phyloP scores from a whole-genome alignment of 1,284 basidiomycete genomes.

The Boletellus deceptivus region DNA sequence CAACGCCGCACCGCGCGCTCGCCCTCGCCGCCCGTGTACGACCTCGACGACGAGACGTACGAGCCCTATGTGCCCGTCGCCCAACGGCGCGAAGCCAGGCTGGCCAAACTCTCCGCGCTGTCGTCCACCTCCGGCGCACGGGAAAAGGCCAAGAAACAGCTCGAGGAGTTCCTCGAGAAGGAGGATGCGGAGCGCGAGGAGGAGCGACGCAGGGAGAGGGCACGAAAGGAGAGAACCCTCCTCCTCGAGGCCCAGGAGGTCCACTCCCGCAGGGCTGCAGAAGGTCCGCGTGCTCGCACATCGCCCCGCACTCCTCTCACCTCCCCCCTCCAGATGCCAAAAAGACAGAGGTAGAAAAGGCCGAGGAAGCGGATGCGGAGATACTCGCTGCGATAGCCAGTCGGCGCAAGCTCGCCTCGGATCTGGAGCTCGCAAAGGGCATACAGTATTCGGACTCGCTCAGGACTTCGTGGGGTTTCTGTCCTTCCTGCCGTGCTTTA shows the following conservation, averaged over 20 bases:
- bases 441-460: slow-evolving; percentile 88
- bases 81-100: slow-evolving; percentile 78
- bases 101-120: slow-evolving; percentile 69
- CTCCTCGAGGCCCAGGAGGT: slow-evolving; percentile 93
- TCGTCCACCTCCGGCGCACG: slow-evolving; percentile 53
- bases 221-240: slow-evolving; percentile 79
- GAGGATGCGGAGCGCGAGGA: slow-evolving; percentile 78
- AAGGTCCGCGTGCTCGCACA: slow-evolving; percentile 53
- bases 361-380: slow-evolving; percentile 85
- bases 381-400: slow-evolving; percentile 91
- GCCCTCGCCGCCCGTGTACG: slow-evolving; percentile 57
- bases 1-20: slow-evolving; percentile 52
- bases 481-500: slow-evolving; percentile 1
- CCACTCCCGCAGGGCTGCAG: slow-evolving; percentile 73
- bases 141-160: slow-evolving; percentile 48
- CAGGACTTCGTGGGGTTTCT: slow-evolving; percentile 65
- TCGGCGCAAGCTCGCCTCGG: slow-evolving; percentile 87
- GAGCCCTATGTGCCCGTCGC: slow-evolving; percentile 88
- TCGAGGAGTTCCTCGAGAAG: slow-evolving; percentile 63
- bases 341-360: slow-evolving; percentile 82
- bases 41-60: slow-evolving; percentile 65
- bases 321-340: slow-evolving; percentile 60
- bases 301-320: slow-evolving; percentile 5
- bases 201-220: slow-evolving; percentile 68
- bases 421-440: slow-evolving; percentile 90